phyloP scores from a whole-genome alignment of 331 rosid genomes.

The Cucumis variabilis region DNA sequence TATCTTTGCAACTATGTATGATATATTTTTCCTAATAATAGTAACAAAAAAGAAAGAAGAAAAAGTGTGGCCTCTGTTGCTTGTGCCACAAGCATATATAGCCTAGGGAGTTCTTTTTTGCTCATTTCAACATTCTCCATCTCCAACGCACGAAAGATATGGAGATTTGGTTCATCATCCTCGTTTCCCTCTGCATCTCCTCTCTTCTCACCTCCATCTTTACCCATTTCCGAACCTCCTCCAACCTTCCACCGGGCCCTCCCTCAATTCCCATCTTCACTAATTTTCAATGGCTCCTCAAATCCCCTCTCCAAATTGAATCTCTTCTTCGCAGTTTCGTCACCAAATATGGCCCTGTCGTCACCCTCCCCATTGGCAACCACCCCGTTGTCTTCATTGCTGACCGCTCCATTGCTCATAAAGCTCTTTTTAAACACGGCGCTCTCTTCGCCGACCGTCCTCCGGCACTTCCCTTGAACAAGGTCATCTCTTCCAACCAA shows the following conservation, averaged over 20 bases:
- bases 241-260: slow-evolving; percentile 78
- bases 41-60: too few species aligned
- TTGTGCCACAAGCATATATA: too few species aligned
- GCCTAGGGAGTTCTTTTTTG: too few species aligned
- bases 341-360: slow-evolving; percentile 56
- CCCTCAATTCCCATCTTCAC: slow-evolving; percentile 39
- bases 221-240: slow-evolving; percentile 41
- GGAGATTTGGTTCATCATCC: slow-evolving; percentile 13
- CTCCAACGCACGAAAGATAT: neutral
- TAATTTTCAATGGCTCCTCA: slow-evolving; percentile 36
- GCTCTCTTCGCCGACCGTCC: slow-evolving; percentile 71
- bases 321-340: slow-evolving; percentile 44
- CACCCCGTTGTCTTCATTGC: slow-evolving; percentile 51
- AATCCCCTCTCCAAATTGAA: slow-evolving; percentile 39
- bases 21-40: too few species aligned
- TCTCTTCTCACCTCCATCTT: neutral
- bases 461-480: slow-evolving; percentile 31
- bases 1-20: too few species aligned
- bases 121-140: too few species aligned
- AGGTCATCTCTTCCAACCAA: neutral
- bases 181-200: neutral
- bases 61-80: too few species aligned
- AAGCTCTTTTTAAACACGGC: slow-evolving; percentile 63
- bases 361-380: slow-evolving; percentile 54
- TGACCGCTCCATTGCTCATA: slow-evolving; percentile 53